Base-by-base conservation (phyloP, 2,329 filamentous ascomycete species). In the Chaetothyriales sp. region DNA sequence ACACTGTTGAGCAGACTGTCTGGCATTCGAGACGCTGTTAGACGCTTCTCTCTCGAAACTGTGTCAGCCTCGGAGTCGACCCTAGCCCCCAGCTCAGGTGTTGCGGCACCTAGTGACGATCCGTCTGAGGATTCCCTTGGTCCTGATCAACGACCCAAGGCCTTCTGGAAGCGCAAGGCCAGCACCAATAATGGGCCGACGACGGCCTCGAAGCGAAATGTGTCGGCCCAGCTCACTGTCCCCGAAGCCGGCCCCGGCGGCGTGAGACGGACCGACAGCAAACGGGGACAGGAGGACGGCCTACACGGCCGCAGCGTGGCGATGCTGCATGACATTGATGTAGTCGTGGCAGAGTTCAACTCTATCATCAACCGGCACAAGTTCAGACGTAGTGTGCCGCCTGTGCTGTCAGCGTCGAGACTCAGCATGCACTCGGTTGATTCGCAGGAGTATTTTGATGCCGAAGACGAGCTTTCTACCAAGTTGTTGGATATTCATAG, bases 371-470 rank as follows among this genome's bases (percentile, higher is more conserved):
- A 76, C 6, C 84, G 84, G 62, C 93, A 81, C 68, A 94, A 92
- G 65, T 79, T 84, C 42, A 77, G 89, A 47, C 79, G 89, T 44
- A 68, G 78, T 50, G 75, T 70, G 5, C 61, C 75, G 5, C 73
- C 81, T 5, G 60, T 68, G 18, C 73, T 79, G 6, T 66, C 75
- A 3, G 70, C 65, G 28, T 75, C 77, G 9, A 71, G 79, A 39
- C 73, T 76, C 61, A 95, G 88, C 62, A 78, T 93, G 49, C 89
- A 95, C 55, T 94, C 88, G 0, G 75, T 81, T 26, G 83, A 85
- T 1, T 78, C 78, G 1, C 86, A 94, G 51, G 90, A 96, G 64
- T 98, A 96, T 68, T 98, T 95, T 60, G 92, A 98, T 64, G 92
- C 92, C 1, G 81, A 84, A 61, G 83, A 80, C 48, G 66, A 64